phyloP scores from a whole-genome alignment of 116 monocot species.

The Zostera marina region DNA sequence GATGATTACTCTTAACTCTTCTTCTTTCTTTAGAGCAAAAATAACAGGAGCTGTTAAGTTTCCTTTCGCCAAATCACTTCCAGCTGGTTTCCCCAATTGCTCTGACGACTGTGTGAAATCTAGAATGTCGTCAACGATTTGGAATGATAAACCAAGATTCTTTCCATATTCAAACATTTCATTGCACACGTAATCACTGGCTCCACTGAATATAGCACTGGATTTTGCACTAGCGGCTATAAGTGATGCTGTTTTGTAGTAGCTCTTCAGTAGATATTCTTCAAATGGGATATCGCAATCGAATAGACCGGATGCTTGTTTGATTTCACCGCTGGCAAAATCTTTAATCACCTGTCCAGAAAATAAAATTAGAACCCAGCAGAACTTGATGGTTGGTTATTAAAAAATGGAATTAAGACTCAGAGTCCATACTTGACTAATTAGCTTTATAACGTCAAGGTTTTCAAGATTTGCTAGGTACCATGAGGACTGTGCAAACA shows the following conservation, averaged over 20 bases:
- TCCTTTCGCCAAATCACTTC: slow-evolving; percentile 62
- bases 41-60: slow-evolving; percentile 89
- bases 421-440: slow-evolving; percentile 48
- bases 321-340: slow-evolving; percentile 95
- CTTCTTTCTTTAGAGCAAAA: slow-evolving; percentile 60
- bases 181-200: slow-evolving; percentile 24
- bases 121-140: slow-evolving; percentile 85
- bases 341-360: slow-evolving; percentile 70
- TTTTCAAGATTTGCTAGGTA: slow-evolving; percentile 92
- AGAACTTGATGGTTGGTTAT: neutral
- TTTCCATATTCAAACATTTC: slow-evolving; percentile 88
- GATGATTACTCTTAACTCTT: slow-evolving; percentile 58
- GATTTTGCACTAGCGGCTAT: slow-evolving; percentile 73
- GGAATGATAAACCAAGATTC: slow-evolving; percentile 85
- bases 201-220: slow-evolving; percentile 69
- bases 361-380: too few species aligned
- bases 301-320: slow-evolving; percentile 78
- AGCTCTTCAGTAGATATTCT: slow-evolving; percentile 80
- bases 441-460: slow-evolving; percentile 82
- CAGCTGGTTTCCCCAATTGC: slow-evolving; percentile 85
- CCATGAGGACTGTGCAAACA: slow-evolving; percentile 98
- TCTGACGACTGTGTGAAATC: slow-evolving; percentile 89
- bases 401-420: neutral
- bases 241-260: slow-evolving; percentile 86
- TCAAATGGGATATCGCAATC: slow-evolving; percentile 55